Evolutionary conservation across 805 yeast genomes (phyloP).

Genomic region (Nakazawaea laoshanensis): DNA sequence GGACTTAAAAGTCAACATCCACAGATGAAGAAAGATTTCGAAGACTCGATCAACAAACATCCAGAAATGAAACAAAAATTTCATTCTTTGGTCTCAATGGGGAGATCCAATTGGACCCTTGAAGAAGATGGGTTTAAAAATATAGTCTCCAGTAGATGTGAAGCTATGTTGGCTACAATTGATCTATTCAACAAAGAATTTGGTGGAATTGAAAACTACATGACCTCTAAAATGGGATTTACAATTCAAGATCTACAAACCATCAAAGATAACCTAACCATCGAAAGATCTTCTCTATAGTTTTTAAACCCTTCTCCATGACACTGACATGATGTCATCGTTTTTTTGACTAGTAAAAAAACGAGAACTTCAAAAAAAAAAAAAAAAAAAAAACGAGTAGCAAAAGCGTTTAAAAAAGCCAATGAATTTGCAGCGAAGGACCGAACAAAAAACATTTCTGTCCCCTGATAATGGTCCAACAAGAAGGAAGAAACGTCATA

Average conservation of each 20-base stretch:
- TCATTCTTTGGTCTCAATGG: constrained; percentile 19
- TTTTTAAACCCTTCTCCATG: background rate
- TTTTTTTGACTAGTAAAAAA: too few species aligned
- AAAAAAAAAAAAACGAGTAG: too few species aligned
- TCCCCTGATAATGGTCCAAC: too few species aligned
- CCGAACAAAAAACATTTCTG: too few species aligned
- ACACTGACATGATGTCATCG: too few species aligned
- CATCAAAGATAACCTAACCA: constrained; percentile 23
- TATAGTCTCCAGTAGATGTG: constrained; percentile 55
- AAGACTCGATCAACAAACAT: constrained; percentile 14
- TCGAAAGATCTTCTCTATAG: constrained; percentile 2
- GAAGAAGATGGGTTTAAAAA: constrained; percentile 49
- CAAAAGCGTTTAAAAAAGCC: too few species aligned
- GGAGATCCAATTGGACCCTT: constrained; percentile 31
- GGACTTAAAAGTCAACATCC: constrained; percentile 50
- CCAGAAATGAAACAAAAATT: constrained; percentile 16
- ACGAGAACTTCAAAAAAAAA: too few species aligned
- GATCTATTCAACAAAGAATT: constrained; percentile 40
- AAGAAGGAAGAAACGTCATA: constrained; percentile 6
- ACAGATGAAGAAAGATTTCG: constrained; percentile 26
- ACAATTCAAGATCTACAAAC: constrained; percentile 31
- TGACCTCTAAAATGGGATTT: constrained; percentile 36
- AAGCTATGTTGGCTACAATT: constrained; percentile 60
- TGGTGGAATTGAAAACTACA: constrained; percentile 47
- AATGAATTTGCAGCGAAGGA: too few species aligned